phyloP scores from a whole-genome alignment of 2,329 filamentous ascomycete genomes.

The Rasamsonia emersonii region DNA sequence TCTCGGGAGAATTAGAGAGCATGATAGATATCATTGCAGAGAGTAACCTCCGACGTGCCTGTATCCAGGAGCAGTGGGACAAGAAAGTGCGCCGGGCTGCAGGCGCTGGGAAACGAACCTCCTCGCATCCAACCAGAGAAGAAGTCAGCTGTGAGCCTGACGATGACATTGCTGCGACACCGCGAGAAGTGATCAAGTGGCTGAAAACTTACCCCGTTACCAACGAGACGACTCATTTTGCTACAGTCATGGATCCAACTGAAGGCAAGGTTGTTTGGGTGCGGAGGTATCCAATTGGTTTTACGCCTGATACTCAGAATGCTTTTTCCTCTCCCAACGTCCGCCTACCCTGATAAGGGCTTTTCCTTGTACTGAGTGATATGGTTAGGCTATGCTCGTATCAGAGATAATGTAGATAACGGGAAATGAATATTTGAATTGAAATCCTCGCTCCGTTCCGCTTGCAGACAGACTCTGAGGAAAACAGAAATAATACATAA shows the following conservation, averaged over 20 bases:
- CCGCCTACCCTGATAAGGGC: too few relatives aligned
- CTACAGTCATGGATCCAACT: constrained; percentile 46
- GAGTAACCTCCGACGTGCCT: constrained; percentile 25
- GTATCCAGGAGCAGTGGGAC: constrained; percentile 33
- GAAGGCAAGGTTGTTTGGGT: constrained; percentile 6
- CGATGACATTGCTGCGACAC: constrained; percentile 17
- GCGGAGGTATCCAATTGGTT: not conserved
- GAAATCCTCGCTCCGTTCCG: too few relatives aligned
- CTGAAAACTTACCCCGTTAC: constrained; percentile 44
- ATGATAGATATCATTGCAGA: constrained; percentile 24
- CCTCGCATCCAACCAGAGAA: not conserved
- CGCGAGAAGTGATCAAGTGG: constrained; percentile 38
- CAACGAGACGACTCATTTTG: constrained; percentile 52
- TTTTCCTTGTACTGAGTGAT: too few relatives aligned
- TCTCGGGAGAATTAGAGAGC: constrained; percentile 10
- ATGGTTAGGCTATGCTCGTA: too few relatives aligned
- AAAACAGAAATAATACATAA: too few relatives aligned
- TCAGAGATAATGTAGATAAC: too few relatives aligned
- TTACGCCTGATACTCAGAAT: too few relatives aligned
- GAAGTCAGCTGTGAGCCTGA: constrained; percentile 5
- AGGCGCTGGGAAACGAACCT: constrained; percentile 2
- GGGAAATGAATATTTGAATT: too few relatives aligned
- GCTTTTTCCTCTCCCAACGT: too few relatives aligned
- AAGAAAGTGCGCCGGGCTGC: constrained; percentile 15
- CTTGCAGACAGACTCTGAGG: too few relatives aligned